Conservation (phyloP, 2,329 filamentous ascomycete species). For the Fusarium sacchari region DNA sequence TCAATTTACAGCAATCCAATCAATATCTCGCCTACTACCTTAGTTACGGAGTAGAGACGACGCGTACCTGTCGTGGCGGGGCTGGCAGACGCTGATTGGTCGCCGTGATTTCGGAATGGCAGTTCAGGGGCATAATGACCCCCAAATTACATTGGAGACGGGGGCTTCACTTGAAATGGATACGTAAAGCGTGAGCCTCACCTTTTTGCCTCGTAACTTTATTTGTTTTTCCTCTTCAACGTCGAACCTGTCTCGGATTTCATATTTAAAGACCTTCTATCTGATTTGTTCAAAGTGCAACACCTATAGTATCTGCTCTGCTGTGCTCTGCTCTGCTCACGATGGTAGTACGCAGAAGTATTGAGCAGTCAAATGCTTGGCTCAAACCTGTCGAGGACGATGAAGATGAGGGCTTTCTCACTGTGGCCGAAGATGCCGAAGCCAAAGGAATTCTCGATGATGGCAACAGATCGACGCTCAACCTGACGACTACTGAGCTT, state of each 20-base stretch:
- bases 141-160: slow-evolving; percentile 26
- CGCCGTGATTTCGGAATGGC: not conserved
- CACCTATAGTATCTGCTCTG: not conserved
- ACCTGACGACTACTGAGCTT: slow-evolving; percentile 35
- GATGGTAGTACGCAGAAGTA: slow-evolving; percentile 36
- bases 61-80: slow-evolving; percentile 13
- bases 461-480: slow-evolving; percentile 37
- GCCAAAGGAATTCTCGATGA: slow-evolving; percentile 42
- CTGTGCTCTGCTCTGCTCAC: not conserved
- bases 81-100: slow-evolving; percentile 12
- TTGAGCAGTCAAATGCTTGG: slow-evolving; percentile 38
- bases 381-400: slow-evolving; percentile 41
- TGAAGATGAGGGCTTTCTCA: slow-evolving; percentile 42
- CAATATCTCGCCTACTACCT: slow-evolving; percentile 26
- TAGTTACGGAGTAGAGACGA: no score
- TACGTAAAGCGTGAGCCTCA: slow-evolving; percentile 20
- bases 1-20: slow-evolving; percentile 13
- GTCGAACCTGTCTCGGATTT: slow-evolving; percentile 4
- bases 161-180: slow-evolving; percentile 9
- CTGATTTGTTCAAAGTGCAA: not conserved
- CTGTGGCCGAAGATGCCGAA: slow-evolving; percentile 38
- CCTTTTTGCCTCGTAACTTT: not conserved
- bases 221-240: not conserved
- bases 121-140: slow-evolving; percentile 30
- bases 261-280: not conserved